Conservation (phyloP, 148 eudicot species). For the Amaranthus hypochondriacus region DNA sequence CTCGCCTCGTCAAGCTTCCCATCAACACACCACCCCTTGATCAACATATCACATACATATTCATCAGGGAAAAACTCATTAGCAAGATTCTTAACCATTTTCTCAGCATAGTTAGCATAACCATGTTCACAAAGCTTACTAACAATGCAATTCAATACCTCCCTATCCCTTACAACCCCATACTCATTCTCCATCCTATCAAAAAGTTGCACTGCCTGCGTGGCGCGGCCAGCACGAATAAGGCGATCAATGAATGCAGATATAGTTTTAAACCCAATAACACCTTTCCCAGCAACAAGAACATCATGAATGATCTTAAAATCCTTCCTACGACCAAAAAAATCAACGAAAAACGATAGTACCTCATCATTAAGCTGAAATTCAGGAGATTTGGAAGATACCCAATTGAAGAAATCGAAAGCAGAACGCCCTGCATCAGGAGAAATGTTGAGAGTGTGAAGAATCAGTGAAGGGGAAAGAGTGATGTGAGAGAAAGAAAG, state of each 20-base stretch:
- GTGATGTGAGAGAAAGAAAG: conserved; percentile 64
- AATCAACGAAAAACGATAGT: conserved; percentile 46
- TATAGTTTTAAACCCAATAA: conserved; percentile 37
- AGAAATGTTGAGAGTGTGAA: conserved; percentile 43
- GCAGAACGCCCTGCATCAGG: conserved; percentile 48
- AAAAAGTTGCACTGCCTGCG: conserved; percentile 50
- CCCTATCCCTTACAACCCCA: conserved; percentile 50
- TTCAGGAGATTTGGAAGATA: conserved; percentile 30
- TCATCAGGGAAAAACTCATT: conserved; percentile 82
- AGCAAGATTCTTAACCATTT: conserved; percentile 66
- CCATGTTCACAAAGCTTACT: conserved; percentile 67
- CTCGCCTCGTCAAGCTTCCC: conserved; percentile 76
- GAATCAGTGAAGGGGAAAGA: conserved; percentile 40
- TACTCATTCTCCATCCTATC: conserved; percentile 67
- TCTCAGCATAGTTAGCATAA: conserved; percentile 72
- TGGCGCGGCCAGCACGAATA: conserved; percentile 63
- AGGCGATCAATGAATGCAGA: conserved; percentile 46
- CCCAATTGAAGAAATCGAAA: conserved; percentile 61
- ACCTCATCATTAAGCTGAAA: conserved; percentile 43
- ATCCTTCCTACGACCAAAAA: conserved; percentile 69
- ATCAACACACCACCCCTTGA: conserved; percentile 89
- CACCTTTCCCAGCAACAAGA: conserved; percentile 35
- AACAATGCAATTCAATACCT: conserved; percentile 46
- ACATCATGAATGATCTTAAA: conserved; percentile 57
- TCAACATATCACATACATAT: conserved; percentile 65